Conservation (phyloP, 1,284 basidiomycete genomes). For the Malassezia vespertilionis region DNA sequence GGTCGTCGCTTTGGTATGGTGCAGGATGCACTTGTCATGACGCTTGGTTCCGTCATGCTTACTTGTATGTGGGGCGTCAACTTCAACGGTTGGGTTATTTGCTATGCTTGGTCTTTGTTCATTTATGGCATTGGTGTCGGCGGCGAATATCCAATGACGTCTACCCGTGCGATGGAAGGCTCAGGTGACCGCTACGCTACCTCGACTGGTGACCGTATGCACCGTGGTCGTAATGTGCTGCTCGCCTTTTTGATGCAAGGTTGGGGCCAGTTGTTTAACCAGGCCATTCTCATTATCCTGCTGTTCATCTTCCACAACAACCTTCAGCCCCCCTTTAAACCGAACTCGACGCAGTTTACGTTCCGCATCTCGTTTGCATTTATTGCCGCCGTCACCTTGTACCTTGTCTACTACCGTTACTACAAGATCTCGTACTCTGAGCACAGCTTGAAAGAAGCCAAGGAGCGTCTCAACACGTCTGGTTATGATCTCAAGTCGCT, state of each 20-base stretch:
- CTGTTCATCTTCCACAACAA: slow-evolving; percentile 53
- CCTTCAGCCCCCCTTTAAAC: slow-evolving; percentile 48
- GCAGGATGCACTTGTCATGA: slow-evolving; percentile 48
- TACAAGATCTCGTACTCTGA: slow-evolving; percentile 49
- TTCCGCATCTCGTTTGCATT: slow-evolving; percentile 54
- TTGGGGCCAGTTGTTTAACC: slow-evolving; percentile 54
- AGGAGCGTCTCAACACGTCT: slow-evolving; percentile 50
- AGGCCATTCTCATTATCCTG: slow-evolving; percentile 51
- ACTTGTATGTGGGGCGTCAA: slow-evolving; percentile 53
- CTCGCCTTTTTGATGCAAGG: slow-evolving; percentile 54
- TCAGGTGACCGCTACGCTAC: slow-evolving; percentile 47
- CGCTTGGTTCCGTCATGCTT: slow-evolving; percentile 53
- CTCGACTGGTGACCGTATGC: slow-evolving; percentile 52
- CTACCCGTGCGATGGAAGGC: slow-evolving; percentile 52
- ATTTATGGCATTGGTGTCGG: slow-evolving; percentile 52
- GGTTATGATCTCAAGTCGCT: slow-evolving; percentile 53
- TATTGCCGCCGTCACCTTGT: slow-evolving; percentile 52
- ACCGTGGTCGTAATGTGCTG: slow-evolving; percentile 53
- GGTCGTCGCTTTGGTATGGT: slow-evolving; percentile 52
- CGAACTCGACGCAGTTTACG: slow-evolving; percentile 52
- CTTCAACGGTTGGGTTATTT: slow-evolving; percentile 54
- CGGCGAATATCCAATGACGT: slow-evolving; percentile 55
- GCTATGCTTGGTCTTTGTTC: slow-evolving; percentile 51
- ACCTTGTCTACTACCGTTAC: slow-evolving; percentile 54
- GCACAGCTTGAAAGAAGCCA: slow-evolving; percentile 48